A percentile compares a stretch with the other conserved stretches of the same genome.
Conservation (phyloP, 2,329 filamentous ascomycete genomes). For the Penicillium nordicum region DNA sequence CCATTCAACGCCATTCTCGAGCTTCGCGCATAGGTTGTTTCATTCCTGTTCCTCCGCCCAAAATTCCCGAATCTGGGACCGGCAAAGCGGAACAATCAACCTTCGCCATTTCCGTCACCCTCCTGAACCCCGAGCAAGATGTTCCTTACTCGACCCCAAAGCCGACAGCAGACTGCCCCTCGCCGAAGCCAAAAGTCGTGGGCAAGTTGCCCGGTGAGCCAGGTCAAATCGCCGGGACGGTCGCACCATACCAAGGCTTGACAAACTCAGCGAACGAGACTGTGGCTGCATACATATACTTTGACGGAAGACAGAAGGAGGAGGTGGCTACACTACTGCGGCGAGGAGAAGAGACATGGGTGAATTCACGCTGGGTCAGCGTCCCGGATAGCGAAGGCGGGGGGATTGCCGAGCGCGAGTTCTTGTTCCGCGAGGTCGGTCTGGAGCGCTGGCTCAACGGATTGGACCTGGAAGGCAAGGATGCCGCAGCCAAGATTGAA, state of each 20-base stretch:
- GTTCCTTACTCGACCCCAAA: constrained; percentile 93
- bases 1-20: constrained; percentile 89
- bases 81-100: constrained; percentile 87
- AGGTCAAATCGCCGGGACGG: constrained; percentile 52
- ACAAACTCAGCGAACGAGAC: constrained; percentile 94
- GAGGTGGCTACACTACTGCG: constrained; percentile 92
- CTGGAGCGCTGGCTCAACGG: constrained; percentile 96
- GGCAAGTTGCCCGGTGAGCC: constrained; percentile 61
- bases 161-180: constrained; percentile 68
- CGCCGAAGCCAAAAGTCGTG: constrained; percentile 78
- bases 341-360: constrained; percentile 96
- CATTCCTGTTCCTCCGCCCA: constrained; percentile 89
- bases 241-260: constrained; percentile 85
- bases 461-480: constrained; percentile 87
- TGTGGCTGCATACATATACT: constrained; percentile 98
- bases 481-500: constrained; percentile 77
- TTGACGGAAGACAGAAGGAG: constrained; percentile 90
- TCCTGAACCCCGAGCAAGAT: constrained; percentile 80
- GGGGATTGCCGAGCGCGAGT: constrained; percentile 91
- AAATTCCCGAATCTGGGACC: constrained; percentile 64
- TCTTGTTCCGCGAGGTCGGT: constrained; percentile 94
- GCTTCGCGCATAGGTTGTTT: constrained; percentile 92
- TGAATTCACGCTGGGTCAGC: constrained; percentile 97
- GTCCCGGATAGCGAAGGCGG: constrained; percentile 87
- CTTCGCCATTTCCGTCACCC: constrained; percentile 96